A percentile compares a stretch with the other conserved stretches of the same genome.
Evolutionary conservation across 345 rosid species (phyloP).

Genomic region (Gossypioides kirkii): DNA sequence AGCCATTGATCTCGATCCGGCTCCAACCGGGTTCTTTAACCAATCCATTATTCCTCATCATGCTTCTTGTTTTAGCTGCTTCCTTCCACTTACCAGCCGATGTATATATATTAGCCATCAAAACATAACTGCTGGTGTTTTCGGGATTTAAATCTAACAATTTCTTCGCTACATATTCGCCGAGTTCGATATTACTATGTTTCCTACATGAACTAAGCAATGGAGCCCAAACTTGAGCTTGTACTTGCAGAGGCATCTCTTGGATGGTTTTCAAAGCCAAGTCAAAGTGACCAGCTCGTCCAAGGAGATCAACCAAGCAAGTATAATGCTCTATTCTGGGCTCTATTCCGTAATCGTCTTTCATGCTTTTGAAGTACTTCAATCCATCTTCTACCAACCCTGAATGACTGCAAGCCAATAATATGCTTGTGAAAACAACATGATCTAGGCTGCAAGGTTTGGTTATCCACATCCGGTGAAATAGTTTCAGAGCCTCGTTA

Average conservation of each 20-base stretch:
- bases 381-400: conserved; percentile 42
- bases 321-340: conserved; percentile 49
- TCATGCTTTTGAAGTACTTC: conserved; percentile 36
- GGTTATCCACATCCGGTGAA: conserved; percentile 34
- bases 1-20: conserved; percentile 35
- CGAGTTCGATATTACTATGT: conserved; percentile 34
- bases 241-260: conserved; percentile 40
- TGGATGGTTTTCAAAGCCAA: conserved; percentile 39
- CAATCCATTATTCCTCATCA: conserved; percentile 33
- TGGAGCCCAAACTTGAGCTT: conserved; percentile 37
- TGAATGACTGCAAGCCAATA: conserved; percentile 45
- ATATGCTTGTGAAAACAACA: conserved; percentile 41
- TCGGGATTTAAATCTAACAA: conserved; percentile 36
- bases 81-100: conserved; percentile 43
- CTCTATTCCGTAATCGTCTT: conserved; percentile 29
- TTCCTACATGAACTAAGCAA: conserved; percentile 40
- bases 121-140: conserved; percentile 32
- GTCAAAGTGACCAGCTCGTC: conserved; percentile 42
- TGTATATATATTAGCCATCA: conserved; percentile 41
- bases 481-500: conserved; percentile 39
- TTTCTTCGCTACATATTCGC: conserved; percentile 30
- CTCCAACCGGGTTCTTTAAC: conserved; percentile 44
- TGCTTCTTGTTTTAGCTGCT: conserved; percentile 31
- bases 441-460: conserved; percentile 34
- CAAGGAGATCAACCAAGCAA: conserved; percentile 46